Evolutionary conservation across 306 rosid species (phyloP).

Genomic region (Pterocarpus santalinus): DNA sequence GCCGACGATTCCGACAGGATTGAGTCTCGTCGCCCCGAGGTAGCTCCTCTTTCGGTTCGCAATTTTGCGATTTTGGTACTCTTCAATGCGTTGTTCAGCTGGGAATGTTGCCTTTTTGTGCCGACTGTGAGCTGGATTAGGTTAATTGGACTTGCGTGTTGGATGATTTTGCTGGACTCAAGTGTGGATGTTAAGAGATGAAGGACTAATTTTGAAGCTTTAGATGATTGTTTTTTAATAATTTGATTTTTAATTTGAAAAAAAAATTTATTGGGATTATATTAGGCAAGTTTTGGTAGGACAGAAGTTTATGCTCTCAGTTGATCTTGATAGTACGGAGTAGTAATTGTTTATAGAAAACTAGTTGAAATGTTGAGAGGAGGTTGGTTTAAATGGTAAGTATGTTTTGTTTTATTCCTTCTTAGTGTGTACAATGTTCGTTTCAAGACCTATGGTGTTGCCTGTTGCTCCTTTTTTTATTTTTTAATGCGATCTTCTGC

Average conservation of each 20-base stretch:
- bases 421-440: neutral
- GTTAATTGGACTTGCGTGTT: constrained; percentile 4
- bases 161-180: constrained; percentile 22
- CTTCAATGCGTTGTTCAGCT: constrained; percentile 29
- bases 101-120: neutral
- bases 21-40: constrained; percentile 79
- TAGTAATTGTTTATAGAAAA: neutral
- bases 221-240: neutral
- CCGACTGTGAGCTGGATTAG: neutral
- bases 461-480: neutral
- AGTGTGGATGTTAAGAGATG: neutral
- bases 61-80: neutral
- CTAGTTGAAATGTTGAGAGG: neutral
- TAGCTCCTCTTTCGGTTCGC: constrained; percentile 25
- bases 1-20: constrained; percentile 63
- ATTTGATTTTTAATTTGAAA: neutral
- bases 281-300: constrained; percentile 29
- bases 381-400: constrained; percentile 4
- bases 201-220: constrained; percentile 25
- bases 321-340: constrained; percentile 8
- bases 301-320: neutral
- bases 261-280: neutral
- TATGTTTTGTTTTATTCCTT: neutral
- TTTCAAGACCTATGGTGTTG: neutral
- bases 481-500: neutral